Percentiles rank a stretch among this genome's conserved stretches.
Conservation (phyloP, 768 basidiomycete genomes). For the Panellus pusillus region DNA sequence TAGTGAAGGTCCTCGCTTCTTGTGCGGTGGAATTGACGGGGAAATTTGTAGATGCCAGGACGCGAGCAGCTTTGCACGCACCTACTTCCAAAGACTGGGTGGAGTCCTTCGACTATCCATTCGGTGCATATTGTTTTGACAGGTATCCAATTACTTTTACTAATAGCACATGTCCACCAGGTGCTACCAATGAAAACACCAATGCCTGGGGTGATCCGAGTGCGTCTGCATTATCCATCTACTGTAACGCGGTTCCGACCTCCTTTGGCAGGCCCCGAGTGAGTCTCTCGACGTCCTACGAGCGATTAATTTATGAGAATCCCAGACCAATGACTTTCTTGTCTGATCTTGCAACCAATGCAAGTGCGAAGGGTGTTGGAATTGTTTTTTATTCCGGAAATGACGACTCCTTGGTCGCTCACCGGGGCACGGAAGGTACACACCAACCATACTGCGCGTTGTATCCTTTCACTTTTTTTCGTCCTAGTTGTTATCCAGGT, state of each 20-base stretch:
- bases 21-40: not conserved
- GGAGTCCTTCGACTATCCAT: conserved; percentile 24
- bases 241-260: not conserved
- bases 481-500: conserved; percentile 38
- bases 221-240: not conserved
- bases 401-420: conserved; percentile 48
- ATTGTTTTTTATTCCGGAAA: conserved; percentile 50
- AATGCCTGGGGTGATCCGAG: conserved; percentile 16
- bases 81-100: conserved; percentile 58
- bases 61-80: conserved; percentile 63
- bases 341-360: conserved; percentile 46
- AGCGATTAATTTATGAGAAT: not conserved
- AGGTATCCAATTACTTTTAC: not conserved
- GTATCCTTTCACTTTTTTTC: conserved; percentile 17
- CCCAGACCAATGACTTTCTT: conserved; percentile 48
- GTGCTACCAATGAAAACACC: not conserved
- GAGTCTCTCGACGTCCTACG: not conserved
- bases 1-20: not conserved
- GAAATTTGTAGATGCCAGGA: conserved; percentile 39
- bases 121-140: conserved; percentile 26
- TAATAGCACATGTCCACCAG: not conserved
- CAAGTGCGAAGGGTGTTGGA: conserved; percentile 33
- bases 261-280: conserved; percentile 20
- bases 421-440: conserved; percentile 46
- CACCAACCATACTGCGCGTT: not conserved